Conservation (phyloP, 1,284 basidiomycete genomes). For the Ceratobasidium sp. region DNA sequence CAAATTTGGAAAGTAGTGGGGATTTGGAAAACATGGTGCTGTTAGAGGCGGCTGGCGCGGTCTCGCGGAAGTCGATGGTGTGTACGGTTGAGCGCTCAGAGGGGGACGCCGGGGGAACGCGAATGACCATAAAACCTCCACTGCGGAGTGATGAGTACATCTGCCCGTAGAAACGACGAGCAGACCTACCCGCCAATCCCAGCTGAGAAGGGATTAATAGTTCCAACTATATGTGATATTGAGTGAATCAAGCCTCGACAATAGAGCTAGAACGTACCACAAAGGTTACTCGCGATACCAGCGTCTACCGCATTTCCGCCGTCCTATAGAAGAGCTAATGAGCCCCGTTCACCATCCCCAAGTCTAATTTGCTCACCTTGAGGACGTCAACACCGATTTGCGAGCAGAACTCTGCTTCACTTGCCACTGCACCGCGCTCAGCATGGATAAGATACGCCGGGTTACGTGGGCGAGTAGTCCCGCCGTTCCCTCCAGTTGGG, state of each 20-base stretch:
- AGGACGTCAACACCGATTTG: slow-evolving; percentile 82
- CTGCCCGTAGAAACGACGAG: not conserved
- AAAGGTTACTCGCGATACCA: slow-evolving; percentile 83
- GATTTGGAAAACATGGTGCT: slow-evolving; percentile 77
- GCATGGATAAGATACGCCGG: slow-evolving; percentile 82
- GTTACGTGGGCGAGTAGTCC: slow-evolving; percentile 61
- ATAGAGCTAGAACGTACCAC: slow-evolving; percentile 58
- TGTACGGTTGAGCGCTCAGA: slow-evolving; percentile 71
- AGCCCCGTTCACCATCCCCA: not conserved
- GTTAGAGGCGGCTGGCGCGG: slow-evolving; percentile 79
- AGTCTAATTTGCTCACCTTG: slow-evolving; percentile 56
- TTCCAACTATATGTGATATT: slow-evolving; percentile 65
- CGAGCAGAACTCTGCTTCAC: slow-evolving; percentile 88
- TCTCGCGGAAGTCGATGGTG: slow-evolving; percentile 91
- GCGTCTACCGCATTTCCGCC: slow-evolving; percentile 95
- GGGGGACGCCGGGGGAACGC: slow-evolving; percentile 70
- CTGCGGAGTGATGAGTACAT: slow-evolving; percentile 57
- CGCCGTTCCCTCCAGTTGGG: slow-evolving; percentile 39
- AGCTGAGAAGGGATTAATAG: slow-evolving; percentile 89
- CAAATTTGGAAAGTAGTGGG: slow-evolving; percentile 69
- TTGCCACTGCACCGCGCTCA: slow-evolving; percentile 84
- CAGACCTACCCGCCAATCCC: slow-evolving; percentile 52
- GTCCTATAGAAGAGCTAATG: slow-evolving; percentile 55
- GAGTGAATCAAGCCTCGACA: slow-evolving; percentile 2
- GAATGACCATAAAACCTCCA: slow-evolving; percentile 92